These are phyloP conservation scores for Triangularia verruculosa DNA, from an alignment of 2,329 filamentous ascomycete genomes.

Conservation along the genomic window DNA sequence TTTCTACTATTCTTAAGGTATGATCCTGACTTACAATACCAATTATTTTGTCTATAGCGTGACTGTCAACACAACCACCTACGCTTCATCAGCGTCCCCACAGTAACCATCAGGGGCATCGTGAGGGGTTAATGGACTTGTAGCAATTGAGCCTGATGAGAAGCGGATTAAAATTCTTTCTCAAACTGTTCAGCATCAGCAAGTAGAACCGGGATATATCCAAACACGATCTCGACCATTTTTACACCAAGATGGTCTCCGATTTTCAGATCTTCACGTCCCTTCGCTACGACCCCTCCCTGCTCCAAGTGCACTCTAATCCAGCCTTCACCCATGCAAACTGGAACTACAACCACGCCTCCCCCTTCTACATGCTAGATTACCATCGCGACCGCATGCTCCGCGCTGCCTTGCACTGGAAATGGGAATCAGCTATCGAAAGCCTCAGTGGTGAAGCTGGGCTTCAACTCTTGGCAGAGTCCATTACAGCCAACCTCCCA, in stretches of 20 bases:
- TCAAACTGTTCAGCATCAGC: too few relatives aligned
- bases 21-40: neutral
- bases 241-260: slow-evolving; percentile 26
- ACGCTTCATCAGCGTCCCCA: neutral
- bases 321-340: slow-evolving; percentile 39
- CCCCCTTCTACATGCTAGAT: slow-evolving; percentile 74
- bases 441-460: slow-evolving; percentile 46
- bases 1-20: too few relatives aligned
- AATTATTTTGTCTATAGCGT: too few relatives aligned
- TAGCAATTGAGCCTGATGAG: too few relatives aligned
- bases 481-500: slow-evolving; percentile 34
- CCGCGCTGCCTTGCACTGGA: slow-evolving; percentile 56
- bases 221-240: neutral
- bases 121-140: neutral
- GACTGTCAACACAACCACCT: too few relatives aligned
- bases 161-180: too few relatives aligned
- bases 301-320: slow-evolving; percentile 44
- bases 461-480: slow-evolving; percentile 41
- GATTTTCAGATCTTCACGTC: slow-evolving; percentile 66
- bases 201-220: neutral
- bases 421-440: slow-evolving; percentile 48
- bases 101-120: neutral
- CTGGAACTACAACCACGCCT: slow-evolving; percentile 52
- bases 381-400: slow-evolving; percentile 77
- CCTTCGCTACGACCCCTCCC: slow-evolving; percentile 64